phyloP scores from a whole-genome alignment of 257 asterid species.

The Scutellaria minor region DNA sequence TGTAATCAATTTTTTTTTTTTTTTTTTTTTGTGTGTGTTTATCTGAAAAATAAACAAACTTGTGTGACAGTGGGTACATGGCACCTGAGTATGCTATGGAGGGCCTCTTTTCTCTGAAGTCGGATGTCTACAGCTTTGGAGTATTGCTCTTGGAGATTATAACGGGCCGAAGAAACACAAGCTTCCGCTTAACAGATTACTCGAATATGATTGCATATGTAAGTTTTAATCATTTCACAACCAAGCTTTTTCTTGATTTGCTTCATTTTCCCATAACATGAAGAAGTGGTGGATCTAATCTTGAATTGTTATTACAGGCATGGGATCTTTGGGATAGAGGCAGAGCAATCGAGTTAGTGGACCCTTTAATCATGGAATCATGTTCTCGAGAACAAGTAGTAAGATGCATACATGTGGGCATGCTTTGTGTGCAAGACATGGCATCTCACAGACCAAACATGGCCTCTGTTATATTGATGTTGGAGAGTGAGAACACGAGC shows the following conservation, averaged over 20 bases:
- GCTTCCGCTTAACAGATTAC: conserved; percentile 58
- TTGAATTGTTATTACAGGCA: conserved; percentile 47
- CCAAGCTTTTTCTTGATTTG: not conserved
- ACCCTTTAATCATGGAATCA: conserved; percentile 46
- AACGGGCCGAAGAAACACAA: conserved; percentile 60
- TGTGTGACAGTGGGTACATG: conserved; percentile 75
- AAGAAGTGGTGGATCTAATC: conserved; percentile 14
- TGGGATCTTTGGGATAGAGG: conserved; percentile 80
- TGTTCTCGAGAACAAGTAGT: conserved; percentile 49
- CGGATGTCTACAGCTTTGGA: conserved; percentile 93
- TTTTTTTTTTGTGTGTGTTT: not conserved
- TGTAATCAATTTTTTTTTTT: not conserved
- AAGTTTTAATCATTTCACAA: conserved; percentile 39
- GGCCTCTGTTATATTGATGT: conserved; percentile 71
- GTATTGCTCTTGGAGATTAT: conserved; percentile 78
- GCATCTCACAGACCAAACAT: conserved; percentile 69
- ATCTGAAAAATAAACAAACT: not conserved
- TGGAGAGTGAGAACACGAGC: conserved; percentile 57
- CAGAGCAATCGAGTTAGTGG: conserved; percentile 59
- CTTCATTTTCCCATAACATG: not conserved
- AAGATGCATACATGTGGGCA: conserved; percentile 71
- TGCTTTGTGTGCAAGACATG: conserved; percentile 80
- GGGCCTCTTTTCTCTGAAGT: conserved; percentile 82
- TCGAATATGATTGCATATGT: conserved; percentile 70
- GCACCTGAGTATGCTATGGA: conserved; percentile 99